Conservation (phyloP, 176 grass and related monocot genomes). For the Triticum urartu region DNA sequence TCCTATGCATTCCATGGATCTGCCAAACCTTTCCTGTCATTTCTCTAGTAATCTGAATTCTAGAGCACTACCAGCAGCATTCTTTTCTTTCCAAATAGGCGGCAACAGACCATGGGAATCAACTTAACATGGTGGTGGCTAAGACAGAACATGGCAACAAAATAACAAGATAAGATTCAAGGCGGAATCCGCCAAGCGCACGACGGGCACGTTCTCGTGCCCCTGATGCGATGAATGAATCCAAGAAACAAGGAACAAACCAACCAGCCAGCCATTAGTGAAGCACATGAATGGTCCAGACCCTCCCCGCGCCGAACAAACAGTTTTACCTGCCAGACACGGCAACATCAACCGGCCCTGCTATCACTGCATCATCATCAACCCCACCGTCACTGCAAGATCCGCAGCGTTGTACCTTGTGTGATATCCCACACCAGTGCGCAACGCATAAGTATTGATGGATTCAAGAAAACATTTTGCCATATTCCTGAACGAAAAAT, state of each 20-base stretch:
- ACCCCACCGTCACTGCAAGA: not conserved
- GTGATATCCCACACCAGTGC: not conserved
- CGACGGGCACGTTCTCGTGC: not conserved
- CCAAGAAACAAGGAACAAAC: slow-evolving; percentile 21
- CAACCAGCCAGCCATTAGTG: not conserved
- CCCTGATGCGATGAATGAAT: not conserved
- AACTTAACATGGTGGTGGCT: not conserved
- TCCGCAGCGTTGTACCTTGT: not conserved
- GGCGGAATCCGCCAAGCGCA: not conserved
- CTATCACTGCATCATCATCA: not conserved
- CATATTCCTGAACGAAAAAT: not conserved
- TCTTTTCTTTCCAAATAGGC: not conserved
- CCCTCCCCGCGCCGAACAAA: slow-evolving; percentile 6
- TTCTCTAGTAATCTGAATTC: not conserved
- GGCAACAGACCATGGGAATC: not conserved
- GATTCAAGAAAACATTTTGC: not conserved
- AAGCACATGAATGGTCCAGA: slow-evolving; percentile 18
- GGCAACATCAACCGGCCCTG: not conserved
- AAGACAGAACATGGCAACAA: not conserved
- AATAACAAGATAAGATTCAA: slow-evolving; percentile 7
- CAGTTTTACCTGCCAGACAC: not conserved
- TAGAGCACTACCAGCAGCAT: not conserved
- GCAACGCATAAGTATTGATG: not conserved
- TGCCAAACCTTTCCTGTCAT: not conserved
- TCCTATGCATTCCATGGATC: not conserved